Conservation (phyloP, 148 eudicot species). For the Chenopodium berlandieri region DNA sequence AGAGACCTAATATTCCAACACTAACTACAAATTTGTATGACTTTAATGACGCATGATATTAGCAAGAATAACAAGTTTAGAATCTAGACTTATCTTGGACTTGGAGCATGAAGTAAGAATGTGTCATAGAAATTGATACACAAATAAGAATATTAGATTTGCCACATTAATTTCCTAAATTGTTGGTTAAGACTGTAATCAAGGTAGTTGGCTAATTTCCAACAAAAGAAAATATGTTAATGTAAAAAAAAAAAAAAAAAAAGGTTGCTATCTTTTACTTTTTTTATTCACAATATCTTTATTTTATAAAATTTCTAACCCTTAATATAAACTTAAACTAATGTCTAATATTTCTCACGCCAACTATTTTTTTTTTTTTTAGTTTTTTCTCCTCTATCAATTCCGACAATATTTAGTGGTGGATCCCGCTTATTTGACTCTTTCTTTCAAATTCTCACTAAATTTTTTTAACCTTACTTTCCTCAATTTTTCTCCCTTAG, state of each 20-base stretch:
- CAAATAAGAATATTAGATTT: not conserved
- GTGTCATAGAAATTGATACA: not conserved
- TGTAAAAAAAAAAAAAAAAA: not conserved
- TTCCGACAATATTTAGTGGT: conserved; percentile 30
- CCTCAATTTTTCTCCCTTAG: not conserved
- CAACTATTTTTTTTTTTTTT: not conserved
- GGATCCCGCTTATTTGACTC: conserved; percentile 32
- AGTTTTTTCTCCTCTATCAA: conserved; percentile 11
- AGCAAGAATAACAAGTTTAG: not conserved
- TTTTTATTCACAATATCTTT: not conserved
- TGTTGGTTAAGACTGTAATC: conserved; percentile 17
- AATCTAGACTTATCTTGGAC: conserved; percentile 1
- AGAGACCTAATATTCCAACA: not conserved
- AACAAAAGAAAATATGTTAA: not conserved
- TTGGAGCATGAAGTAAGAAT: not conserved
- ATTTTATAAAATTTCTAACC: conserved; percentile 7
- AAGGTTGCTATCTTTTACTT: conserved; percentile 17
- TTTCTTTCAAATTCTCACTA: not conserved
- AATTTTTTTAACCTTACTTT: not conserved
- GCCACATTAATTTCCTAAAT: conserved; percentile 8
- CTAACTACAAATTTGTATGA: not conserved
- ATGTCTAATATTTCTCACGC: not conserved
- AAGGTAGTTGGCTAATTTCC: conserved; percentile 13
- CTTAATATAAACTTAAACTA: not conserved
- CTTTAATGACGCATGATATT: conserved; percentile 2